Conservation (phyloP, 176 grass and related monocot genomes). For the Eragrostis curvula region DNA sequence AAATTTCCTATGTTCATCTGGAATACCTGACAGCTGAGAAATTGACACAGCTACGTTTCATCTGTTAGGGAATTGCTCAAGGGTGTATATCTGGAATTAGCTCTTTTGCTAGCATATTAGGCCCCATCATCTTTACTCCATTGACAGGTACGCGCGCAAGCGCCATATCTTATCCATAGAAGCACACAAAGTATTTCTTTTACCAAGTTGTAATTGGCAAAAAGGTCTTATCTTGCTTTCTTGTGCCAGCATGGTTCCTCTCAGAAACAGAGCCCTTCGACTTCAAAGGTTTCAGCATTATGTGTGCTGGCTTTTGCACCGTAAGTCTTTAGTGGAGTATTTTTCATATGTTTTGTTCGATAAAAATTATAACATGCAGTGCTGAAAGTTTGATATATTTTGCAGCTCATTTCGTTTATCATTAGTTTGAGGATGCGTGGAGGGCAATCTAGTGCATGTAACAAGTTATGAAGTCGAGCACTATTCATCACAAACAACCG, state of each 20-base stretch:
- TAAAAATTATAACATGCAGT: not conserved
- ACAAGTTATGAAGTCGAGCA: conserved; percentile 23
- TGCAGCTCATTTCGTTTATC: conserved; percentile 52
- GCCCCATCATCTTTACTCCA: conserved; percentile 84
- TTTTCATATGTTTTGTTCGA: not conserved
- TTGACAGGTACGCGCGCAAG: conserved; percentile 59
- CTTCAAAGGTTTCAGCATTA: conserved; percentile 93
- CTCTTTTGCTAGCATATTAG: conserved; percentile 84
- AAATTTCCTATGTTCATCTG: not conserved
- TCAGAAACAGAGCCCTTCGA: conserved; percentile 76
- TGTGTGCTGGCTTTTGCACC: conserved; percentile 77
- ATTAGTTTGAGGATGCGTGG: conserved; percentile 42
- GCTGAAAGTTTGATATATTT: not conserved
- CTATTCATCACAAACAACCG: conserved; percentile 34
- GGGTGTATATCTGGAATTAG: conserved; percentile 89
- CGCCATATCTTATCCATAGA: not conserved
- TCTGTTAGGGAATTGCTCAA: conserved; percentile 86
- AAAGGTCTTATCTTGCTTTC: not conserved
- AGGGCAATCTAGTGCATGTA: not conserved
- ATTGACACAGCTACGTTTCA: not conserved
- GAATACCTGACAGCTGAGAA: not conserved
- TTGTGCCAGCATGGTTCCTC: conserved; percentile 72
- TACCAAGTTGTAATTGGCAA: not conserved
- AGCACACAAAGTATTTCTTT: conserved; percentile 22
- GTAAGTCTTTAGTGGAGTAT: conserved; percentile 44